Evolutionary conservation across 2,329 filamentous ascomycete genomes (phyloP).

Genomic region (Fusarium solani-melongenae): DNA sequence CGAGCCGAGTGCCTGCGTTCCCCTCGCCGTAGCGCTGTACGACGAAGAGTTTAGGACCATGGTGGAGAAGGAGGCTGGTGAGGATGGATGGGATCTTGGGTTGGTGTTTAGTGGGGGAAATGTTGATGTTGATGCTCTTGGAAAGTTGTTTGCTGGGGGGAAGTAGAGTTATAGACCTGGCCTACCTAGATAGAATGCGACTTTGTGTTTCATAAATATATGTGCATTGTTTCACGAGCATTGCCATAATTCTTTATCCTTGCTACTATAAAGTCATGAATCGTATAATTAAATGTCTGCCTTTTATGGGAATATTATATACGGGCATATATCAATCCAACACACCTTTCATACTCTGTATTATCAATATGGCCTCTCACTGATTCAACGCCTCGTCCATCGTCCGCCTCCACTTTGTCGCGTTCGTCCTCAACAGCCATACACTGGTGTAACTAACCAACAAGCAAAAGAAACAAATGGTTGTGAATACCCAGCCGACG

Average conservation of each 20-base stretch:
- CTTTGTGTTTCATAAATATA: background rate
- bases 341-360: background rate
- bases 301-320: background rate
- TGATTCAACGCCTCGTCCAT: conserved; percentile 66
- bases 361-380: conserved; percentile 2
- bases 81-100: conserved; percentile 78
- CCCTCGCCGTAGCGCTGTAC: conserved; percentile 82
- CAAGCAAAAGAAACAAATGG: conserved; percentile 63
- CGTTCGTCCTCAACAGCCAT: conserved; percentile 69
- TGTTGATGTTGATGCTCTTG: conserved; percentile 64
- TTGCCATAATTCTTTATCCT: background rate
- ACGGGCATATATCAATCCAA: background rate
- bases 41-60: conserved; percentile 83
- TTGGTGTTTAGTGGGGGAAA: conserved; percentile 72
- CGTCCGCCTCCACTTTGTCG: conserved; percentile 69
- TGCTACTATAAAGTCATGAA: background rate
- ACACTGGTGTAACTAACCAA: conserved; percentile 68
- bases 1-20: conserved; percentile 89
- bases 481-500: conserved; percentile 81
- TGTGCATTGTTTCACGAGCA: background rate
- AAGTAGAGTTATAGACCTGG: conserved; percentile 6
- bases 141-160: conserved; percentile 57
- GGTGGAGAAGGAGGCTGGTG: conserved; percentile 77
- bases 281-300: background rate
- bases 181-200: background rate